Conservation (phyloP, 257 asterid species). For the Solanum boliviense region DNA sequence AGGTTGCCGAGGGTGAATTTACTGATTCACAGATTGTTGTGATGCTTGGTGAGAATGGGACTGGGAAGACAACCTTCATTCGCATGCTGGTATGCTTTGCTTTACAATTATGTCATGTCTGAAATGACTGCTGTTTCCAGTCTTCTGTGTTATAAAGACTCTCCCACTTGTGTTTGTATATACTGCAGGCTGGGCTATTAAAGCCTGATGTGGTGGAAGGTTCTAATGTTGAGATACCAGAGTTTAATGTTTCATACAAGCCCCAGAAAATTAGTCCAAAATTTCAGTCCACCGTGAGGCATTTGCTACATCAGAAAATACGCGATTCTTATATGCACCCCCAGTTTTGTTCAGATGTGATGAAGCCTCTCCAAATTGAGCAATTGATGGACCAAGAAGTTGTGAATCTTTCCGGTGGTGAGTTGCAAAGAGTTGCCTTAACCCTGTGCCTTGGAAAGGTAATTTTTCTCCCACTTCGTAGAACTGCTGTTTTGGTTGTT, state of each 20-base stretch:
- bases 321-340: slow-evolving; percentile 90
- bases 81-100: slow-evolving; percentile 70
- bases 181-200: slow-evolving; percentile 75
- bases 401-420: slow-evolving; percentile 98
- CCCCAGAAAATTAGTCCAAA: slow-evolving; percentile 96
- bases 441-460: slow-evolving; percentile 98
- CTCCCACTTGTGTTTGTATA: not conserved
- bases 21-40: slow-evolving; percentile 98
- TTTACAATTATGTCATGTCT: not conserved
- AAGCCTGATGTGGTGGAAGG: slow-evolving; percentile 80
- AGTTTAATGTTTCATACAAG: slow-evolving; percentile 91
- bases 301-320: slow-evolving; percentile 65
- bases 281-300: slow-evolving; percentile 56
- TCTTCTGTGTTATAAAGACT: not conserved
- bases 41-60: slow-evolving; percentile 99
- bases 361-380: slow-evolving; percentile 97
- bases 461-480: not conserved
- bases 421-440: slow-evolving; percentile 92
- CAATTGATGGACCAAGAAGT: slow-evolving; percentile 97
- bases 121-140: not conserved
- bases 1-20: slow-evolving; percentile 93
- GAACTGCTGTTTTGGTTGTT: not conserved
- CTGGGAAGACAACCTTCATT: slow-evolving; percentile 95
- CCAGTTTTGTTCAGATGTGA: slow-evolving; percentile 89
- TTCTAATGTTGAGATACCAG: slow-evolving; percentile 79